Evolutionary conservation across 2,329 filamentous ascomycete genomes (phyloP), one percentile per base, ranked within the genome.

Genomic region (Davidsoniella virescens): DNA sequence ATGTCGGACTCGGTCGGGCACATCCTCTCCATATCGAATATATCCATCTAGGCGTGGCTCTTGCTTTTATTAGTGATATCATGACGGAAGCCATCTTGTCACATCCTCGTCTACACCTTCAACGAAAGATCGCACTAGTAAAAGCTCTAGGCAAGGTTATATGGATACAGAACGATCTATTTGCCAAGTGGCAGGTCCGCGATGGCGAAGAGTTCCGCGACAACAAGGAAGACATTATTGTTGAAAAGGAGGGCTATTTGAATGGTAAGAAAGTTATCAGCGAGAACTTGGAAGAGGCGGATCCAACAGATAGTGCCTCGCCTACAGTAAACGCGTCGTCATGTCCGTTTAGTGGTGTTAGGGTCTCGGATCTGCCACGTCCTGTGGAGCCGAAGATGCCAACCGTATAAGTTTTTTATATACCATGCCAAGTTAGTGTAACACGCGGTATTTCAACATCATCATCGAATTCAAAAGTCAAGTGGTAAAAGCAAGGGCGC

Each of bases 121-220:
- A 71, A 52, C 74, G 75, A 63, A 88, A 88, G 65, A 79, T 83
- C 16, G 80, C 76, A 17, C 71, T 90, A 2, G 72, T 88, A 43
- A 84, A 82, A 61, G 84, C 85, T 0, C 68, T 90, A 20, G 78
- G 78, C 55, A 92, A 92, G 62, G 80, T 90, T 23, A 80, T 90
- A 56, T 90, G 84, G 84, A 87, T 90, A 57, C 85, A 90, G 64
- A 90, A 90, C 60, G 85, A 90, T 62, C 70, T 90, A 23, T 84
- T 90, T 62, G 82, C 84, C 14, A 84, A 82, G 62, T 88, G 83
- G 81, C 84, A 87, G 58, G 75, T 84, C 36, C 70, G 74, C 36
- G 80, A 84, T 55, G 79, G 80, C 47, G 74, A 80, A 29, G 82
- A 86, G 62, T 76, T 68, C 56, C 62, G 63, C 25, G 59, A 64